Evolutionary conservation across 192 early-diverging fungal genomes (phyloP).

Genomic region (Entomortierella parvispora): DNA sequence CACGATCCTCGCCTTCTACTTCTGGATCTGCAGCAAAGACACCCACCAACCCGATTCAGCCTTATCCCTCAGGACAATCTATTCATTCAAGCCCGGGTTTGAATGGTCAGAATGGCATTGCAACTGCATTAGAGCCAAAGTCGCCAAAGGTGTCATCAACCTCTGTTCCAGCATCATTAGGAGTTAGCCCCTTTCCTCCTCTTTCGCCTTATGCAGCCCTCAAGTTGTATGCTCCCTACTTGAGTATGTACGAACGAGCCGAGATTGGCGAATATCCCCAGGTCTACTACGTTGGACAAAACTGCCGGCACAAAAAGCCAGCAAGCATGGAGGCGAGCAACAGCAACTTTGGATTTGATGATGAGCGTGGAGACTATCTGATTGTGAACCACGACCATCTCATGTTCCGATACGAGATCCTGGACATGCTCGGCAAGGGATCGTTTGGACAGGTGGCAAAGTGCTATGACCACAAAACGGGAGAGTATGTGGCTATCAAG

Average conservation of each 20-base stretch:
- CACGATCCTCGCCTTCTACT: conserved; percentile 28
- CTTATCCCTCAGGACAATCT: conserved; percentile 3
- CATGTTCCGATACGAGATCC: conserved; percentile 92
- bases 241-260: conserved; percentile 86
- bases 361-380: conserved; percentile 94
- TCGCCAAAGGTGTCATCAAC: neutral
- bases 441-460: conserved; percentile 96
- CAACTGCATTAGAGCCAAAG: conserved; percentile 13
- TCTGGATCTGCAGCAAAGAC: neutral
- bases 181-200: conserved; percentile 54
- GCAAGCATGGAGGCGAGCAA: conserved; percentile 67
- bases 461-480: conserved; percentile 93
- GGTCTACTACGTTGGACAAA: conserved; percentile 90
- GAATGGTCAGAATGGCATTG: conserved; percentile 13
- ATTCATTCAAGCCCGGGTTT: neutral
- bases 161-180: conserved; percentile 10
- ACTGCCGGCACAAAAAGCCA: conserved; percentile 66
- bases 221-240: conserved; percentile 72
- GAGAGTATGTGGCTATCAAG: conserved; percentile 88
- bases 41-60: conserved; percentile 9
- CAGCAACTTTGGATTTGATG: conserved; percentile 78
- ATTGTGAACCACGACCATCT: conserved; percentile 91
- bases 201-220: conserved; percentile 70
- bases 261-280: conserved; percentile 87
- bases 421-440: conserved; percentile 88